Conservation (phyloP, 371 early-diverging fungal species). For the Homolaphlyctis polyrhiza region DNA sequence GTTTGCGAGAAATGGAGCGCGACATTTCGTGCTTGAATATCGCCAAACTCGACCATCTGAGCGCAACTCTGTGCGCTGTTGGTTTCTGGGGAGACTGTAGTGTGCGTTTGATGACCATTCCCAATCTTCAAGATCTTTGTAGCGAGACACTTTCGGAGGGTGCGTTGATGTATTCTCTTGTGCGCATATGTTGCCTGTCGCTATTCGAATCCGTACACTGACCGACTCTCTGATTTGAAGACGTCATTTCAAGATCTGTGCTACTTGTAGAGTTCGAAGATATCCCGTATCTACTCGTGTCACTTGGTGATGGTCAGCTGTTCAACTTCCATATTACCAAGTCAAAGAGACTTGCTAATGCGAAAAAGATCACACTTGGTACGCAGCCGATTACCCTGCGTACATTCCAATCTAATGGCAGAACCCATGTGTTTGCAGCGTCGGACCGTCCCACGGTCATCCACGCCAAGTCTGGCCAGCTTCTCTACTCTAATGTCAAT, state of each 20-base stretch:
- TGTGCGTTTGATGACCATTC: slow-evolving; percentile 57
- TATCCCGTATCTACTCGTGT: slow-evolving; percentile 61
- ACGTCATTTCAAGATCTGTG: slow-evolving; percentile 75
- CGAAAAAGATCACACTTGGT: slow-evolving; percentile 68
- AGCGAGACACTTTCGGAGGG: slow-evolving; percentile 51
- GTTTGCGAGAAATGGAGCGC: slow-evolving; percentile 39
- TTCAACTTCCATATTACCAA: slow-evolving; percentile 42
- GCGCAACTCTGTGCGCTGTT: slow-evolving; percentile 55
- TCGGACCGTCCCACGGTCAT: slow-evolving; percentile 83
- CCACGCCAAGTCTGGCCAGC: slow-evolving; percentile 47
- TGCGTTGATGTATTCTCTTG: too few relatives aligned
- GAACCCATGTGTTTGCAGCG: slow-evolving; percentile 66
- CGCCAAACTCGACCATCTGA: slow-evolving; percentile 38
- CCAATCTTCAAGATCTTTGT: slow-evolving; percentile 46
- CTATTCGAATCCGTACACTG: too few relatives aligned
- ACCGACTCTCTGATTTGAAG: too few relatives aligned
- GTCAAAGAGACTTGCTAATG: slow-evolving; percentile 39
- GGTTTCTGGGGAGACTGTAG: slow-evolving; percentile 67
- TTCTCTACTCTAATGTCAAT: slow-evolving; percentile 77
- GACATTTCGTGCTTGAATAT: slow-evolving; percentile 76
- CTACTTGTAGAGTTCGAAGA: slow-evolving; percentile 58
- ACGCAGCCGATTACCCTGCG: slow-evolving; percentile 68
- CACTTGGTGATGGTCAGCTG: slow-evolving; percentile 79
- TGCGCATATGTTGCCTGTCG: too few relatives aligned
- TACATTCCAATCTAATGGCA: slow-evolving; percentile 53